Conservation (phyloP, 2,329 filamentous ascomycete genomes). For the Colletotrichum sp. region DNA sequence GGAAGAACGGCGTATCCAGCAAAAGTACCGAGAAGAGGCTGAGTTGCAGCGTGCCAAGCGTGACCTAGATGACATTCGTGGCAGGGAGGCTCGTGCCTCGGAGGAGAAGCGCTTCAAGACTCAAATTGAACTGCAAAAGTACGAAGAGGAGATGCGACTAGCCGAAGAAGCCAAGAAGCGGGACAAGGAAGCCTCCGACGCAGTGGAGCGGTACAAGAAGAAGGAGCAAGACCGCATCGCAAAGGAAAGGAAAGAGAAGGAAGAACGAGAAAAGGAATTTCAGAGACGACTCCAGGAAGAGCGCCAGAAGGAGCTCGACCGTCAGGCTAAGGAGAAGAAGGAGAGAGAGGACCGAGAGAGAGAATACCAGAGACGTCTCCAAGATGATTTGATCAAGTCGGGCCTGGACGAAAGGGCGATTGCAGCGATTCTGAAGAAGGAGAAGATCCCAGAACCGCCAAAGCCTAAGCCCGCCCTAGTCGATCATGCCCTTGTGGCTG, state of each 20-base stretch:
- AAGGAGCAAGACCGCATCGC: constrained; percentile 51
- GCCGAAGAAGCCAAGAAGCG: constrained; percentile 47
- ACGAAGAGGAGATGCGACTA: constrained; percentile 49
- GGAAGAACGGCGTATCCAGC: constrained; percentile 44
- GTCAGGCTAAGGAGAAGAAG: constrained; percentile 49
- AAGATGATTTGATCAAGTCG: constrained; percentile 62
- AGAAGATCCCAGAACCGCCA: constrained; percentile 45
- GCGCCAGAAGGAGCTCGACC: constrained; percentile 46
- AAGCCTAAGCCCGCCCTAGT: neutral
- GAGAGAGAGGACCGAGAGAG: constrained; percentile 54
- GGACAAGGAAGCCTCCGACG: constrained; percentile 53
- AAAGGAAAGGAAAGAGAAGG: constrained; percentile 52
- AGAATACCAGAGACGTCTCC: constrained; percentile 60
- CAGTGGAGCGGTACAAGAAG: constrained; percentile 56
- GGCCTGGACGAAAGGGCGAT: constrained; percentile 66
- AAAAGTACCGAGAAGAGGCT: constrained; percentile 48
- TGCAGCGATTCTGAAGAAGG: constrained; percentile 61
- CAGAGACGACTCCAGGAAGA: constrained; percentile 61
- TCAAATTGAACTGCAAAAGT: constrained; percentile 53
- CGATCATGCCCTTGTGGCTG: constrained; percentile 13
- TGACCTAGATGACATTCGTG: constrained; percentile 52
- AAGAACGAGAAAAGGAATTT: constrained; percentile 58
- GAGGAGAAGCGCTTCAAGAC: constrained; percentile 57
- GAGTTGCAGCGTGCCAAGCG: constrained; percentile 55
- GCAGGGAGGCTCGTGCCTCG: constrained; percentile 49